Evolutionary conservation across 148 eudicot genomes (phyloP), one percentile per base, ranked within the genome.

Genomic region (Amaranthus hypochondriacus): DNA sequence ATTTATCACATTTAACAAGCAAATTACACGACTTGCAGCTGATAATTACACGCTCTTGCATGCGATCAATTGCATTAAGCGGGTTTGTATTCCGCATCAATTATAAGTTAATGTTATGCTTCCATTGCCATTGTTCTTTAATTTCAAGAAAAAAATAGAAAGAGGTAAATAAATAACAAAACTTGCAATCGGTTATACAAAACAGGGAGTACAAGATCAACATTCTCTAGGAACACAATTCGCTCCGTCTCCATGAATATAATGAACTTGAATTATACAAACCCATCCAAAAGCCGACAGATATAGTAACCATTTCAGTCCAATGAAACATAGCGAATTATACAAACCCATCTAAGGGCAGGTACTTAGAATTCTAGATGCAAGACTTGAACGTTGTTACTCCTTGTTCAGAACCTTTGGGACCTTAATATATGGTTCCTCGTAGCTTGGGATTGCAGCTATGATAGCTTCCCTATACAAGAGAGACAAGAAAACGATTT

Each of bases 341-440:
- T 8, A 56, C 3, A 12, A 11, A 48, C 18, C 18, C 18, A 18
- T 46, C 63, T 1, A 28, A 55, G 13, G 55, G 48, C 48, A 56
- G 48, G 9, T 13, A 56, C 77, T 56, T 42, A 48, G 58, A 12
- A 2, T 75, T 43, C 62, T 47, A 68, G 72, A 74, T 14, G 42
- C 3, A 81, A 74, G 50, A 71, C 82, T 75, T 74, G 48, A 70
- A 58, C 57, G 12, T 56, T 14, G 66, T 79, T 76, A 93, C 78
- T 94, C 96, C 80, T 88, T 88, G 86, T 87, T 88, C 79, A 95
- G 71, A 72, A 92, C 90, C 80, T 92, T 89, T 14, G 97, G 99
- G 77, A 95, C 97, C 85, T 90, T 90, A 78, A 95, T 88, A 71
- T 87, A 95, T 49, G 97, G 86, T 66, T 88, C 96, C 69, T 92